Percentiles rank a stretch among this genome's conserved stretches.
phyloP scores from a whole-genome alignment of 2,329 filamentous ascomycete genomes.

The Fusarium pseudograminearum region DNA sequence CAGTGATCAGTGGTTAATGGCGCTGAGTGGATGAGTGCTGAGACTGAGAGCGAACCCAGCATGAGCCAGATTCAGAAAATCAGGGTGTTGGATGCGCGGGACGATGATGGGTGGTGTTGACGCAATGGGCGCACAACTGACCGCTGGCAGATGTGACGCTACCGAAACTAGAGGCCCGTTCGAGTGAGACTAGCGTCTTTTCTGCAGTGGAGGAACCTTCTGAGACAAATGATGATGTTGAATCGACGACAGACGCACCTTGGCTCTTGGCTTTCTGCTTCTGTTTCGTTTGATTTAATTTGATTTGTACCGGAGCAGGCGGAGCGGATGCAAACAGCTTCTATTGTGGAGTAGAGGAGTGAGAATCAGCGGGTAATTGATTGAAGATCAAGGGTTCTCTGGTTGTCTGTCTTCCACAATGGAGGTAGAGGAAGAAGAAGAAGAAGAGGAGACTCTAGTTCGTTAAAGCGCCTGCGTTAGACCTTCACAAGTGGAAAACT shows the following conservation, averaged over 20 bases:
- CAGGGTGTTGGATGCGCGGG: slow-evolving; percentile 37
- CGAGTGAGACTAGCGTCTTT: slow-evolving; percentile 38
- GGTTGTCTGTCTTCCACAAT: slow-evolving; percentile 8
- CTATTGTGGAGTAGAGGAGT: slow-evolving; percentile 22
- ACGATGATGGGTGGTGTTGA: slow-evolving; percentile 49
- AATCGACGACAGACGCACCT: slow-evolving; percentile 29
- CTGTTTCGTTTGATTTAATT: neutral
- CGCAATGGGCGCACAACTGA: slow-evolving; percentile 46
- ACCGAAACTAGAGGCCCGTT: slow-evolving; percentile 32
- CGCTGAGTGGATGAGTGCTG: slow-evolving; percentile 27
- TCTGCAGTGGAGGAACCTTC: slow-evolving; percentile 27
- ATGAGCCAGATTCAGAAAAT: slow-evolving; percentile 26
- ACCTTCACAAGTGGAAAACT: neutral
- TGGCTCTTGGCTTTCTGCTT: slow-evolving; percentile 5
- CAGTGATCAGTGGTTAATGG: slow-evolving; percentile 24
- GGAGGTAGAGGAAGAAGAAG: neutral
- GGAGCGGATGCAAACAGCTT: neutral
- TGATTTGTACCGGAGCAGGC: slow-evolving; percentile 11
- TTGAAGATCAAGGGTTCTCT: slow-evolving; percentile 27
- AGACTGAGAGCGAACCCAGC: slow-evolving; percentile 4
- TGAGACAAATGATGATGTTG: slow-evolving; percentile 42
- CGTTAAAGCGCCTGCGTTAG: neutral
- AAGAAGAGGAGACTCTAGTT: neutral
- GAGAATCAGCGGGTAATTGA: slow-evolving; percentile 36
- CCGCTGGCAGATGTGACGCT: slow-evolving; percentile 33